phyloP scores from a whole-genome alignment of 2,329 filamentous ascomycete species.

The Trichoderma koningiopsis region DNA sequence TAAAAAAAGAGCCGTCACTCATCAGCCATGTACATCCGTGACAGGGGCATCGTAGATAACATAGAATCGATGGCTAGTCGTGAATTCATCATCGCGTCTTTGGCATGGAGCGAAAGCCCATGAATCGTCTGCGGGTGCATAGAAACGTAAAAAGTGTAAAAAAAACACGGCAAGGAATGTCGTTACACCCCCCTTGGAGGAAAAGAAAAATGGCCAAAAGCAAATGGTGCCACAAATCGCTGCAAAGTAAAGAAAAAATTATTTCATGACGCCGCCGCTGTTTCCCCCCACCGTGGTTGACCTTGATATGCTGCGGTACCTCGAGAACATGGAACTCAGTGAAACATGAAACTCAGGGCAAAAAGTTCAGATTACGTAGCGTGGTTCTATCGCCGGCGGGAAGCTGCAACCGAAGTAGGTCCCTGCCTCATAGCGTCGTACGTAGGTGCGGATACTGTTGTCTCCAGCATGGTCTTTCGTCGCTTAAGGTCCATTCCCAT shows the following conservation, averaged over 20 bases:
- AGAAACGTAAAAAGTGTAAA: conserved; percentile 34
- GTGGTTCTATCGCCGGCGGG: conserved; percentile 42
- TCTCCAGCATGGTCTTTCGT: conserved; percentile 73
- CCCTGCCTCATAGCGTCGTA: conserved; percentile 53
- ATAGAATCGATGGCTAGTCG: conserved; percentile 41
- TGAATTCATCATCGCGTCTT: conserved; percentile 42
- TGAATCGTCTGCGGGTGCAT: conserved; percentile 37
- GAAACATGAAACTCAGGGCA: conserved; percentile 26
- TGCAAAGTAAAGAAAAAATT: conserved; percentile 24
- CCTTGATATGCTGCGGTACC: conserved; percentile 24
- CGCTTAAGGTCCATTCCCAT: conserved; percentile 68
- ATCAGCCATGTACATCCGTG: conserved; percentile 48
- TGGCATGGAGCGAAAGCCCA: conserved; percentile 33
- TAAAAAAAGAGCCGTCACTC: conserved; percentile 43
- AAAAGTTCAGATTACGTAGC: conserved; percentile 16
- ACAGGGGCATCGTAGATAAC: conserved; percentile 39
- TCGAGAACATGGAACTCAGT: conserved; percentile 23
- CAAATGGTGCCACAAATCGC: conserved; percentile 27
- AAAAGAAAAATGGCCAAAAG: background rate
- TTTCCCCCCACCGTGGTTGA: conserved; percentile 15
- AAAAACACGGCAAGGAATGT: conserved; percentile 28
- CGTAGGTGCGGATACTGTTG: conserved; percentile 51
- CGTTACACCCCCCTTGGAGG: conserved; percentile 24
- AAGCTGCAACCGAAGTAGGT: conserved; percentile 47
- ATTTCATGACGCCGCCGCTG: conserved; percentile 26